Evolutionary conservation across 2,329 filamentous ascomycete species (phyloP).

Genomic region (Cladorrhinum sp.): DNA sequence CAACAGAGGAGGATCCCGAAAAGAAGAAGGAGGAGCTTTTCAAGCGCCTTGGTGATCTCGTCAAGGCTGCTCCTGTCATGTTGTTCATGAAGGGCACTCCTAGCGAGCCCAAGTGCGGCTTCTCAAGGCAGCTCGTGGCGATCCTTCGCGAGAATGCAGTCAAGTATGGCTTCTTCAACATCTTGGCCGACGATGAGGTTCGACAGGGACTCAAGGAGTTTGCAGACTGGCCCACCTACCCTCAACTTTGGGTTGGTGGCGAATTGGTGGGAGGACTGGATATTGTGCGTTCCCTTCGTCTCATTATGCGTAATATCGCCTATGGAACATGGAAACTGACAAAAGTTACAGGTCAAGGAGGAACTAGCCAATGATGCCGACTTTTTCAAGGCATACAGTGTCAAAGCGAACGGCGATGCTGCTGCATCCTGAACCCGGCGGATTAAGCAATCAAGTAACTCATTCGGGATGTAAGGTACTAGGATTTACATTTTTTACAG

Average conservation of each 20-base stretch:
- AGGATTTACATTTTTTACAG: background rate
- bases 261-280: constrained; percentile 91
- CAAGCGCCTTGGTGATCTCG: constrained; percentile 75
- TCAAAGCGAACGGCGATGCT: constrained; percentile 44
- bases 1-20: constrained; percentile 44
- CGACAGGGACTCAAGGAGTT: constrained; percentile 94
- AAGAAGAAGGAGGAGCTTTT: constrained; percentile 80
- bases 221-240: constrained; percentile 98
- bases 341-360: constrained; percentile 72
- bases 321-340: constrained; percentile 13
- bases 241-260: constrained; percentile 87
- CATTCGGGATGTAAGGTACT: background rate
- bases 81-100: constrained; percentile 99
- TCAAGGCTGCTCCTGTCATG: constrained; percentile 96
- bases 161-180: constrained; percentile 99
- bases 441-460: background rate
- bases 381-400: constrained; percentile 74
- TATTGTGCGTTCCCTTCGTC: constrained; percentile 65
- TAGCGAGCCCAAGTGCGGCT: constrained; percentile 92
- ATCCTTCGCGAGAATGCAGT: constrained; percentile 86
- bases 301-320: background rate
- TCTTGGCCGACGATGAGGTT: constrained; percentile 94
- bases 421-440: constrained; percentile 26
- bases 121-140: constrained; percentile 83
- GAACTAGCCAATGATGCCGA: constrained; percentile 80